A percentile compares a stretch with the other conserved stretches of the same genome.
Evolutionary conservation across 106 monocot species (phyloP).

Genomic region (Acorus calamus): DNA sequence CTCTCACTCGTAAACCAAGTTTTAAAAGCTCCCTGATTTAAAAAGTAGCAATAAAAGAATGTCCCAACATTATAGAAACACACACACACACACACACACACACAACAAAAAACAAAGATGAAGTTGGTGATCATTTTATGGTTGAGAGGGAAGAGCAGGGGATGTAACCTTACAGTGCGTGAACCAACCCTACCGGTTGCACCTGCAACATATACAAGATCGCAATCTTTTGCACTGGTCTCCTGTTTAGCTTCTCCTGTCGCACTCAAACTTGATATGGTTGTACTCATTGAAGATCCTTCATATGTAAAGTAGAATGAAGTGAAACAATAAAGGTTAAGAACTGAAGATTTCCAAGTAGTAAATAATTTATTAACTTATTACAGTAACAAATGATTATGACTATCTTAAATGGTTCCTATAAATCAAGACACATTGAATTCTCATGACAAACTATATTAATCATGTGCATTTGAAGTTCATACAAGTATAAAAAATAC

Average conservation of each 20-base stretch:
- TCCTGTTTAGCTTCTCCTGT: constrained; percentile 13
- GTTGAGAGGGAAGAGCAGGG: not conserved
- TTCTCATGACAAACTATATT: too few species aligned
- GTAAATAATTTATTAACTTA: too few species aligned
- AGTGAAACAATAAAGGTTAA: too few species aligned
- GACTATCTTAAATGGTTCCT: too few species aligned
- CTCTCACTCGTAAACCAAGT: constrained; percentile 81
- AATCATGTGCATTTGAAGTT: too few species aligned
- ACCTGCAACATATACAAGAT: constrained; percentile 77
- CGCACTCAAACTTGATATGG: constrained; percentile 9
- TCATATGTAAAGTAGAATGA: not conserved
- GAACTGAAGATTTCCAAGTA: too few species aligned
- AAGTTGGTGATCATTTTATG: not conserved
- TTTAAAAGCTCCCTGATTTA: constrained; percentile 66
- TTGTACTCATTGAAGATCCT: constrained; percentile 12
- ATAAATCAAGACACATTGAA: too few species aligned
- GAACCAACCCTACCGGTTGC: constrained; percentile 93
- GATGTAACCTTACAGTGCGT: constrained; percentile 64
- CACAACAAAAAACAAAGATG: not conserved
- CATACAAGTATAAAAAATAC: too few species aligned
- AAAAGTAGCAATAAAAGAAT: constrained; percentile 9
- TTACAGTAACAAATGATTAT: too few species aligned
- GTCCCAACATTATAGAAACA: not conserved
- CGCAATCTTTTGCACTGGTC: constrained; percentile 16
- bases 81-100: not conserved